Evolutionary conservation across 164 flowering plant species (phyloP), one percentile per base, ranked within the genome.

Genomic region (Cinnamomum chago): DNA sequence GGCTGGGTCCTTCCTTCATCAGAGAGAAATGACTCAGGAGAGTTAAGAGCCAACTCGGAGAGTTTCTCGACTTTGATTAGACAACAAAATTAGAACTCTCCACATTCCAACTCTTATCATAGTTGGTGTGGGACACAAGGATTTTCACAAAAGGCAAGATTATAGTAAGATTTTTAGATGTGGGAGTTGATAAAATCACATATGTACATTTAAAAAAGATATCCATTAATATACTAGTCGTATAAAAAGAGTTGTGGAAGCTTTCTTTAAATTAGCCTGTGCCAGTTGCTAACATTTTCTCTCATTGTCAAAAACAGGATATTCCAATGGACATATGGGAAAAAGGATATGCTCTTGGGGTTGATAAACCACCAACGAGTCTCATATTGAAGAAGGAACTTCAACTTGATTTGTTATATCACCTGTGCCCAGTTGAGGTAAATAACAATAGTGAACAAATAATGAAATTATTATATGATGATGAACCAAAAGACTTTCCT

Each of bases 401-500:
- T 20, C 93, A 85, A 51, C 83, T 89, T n/a, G 80, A 86, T 66
- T 68, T 88, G 78, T 52, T 86, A 10, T 91, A 91, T 62, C 86
- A 87, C 0, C 76, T 81, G 85, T 80, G 90, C 77, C 91, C 98
- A 52, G 84, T n/a, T n/a, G 92, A 91, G 93, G 96, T 89, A 85
- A 76, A 4, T 40, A 17, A 9, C 10, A 40, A 40, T 6, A 40
- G 6, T 40, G 47, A 40, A 40, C 9, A 40, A 40, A 40, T 40
- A 40, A 40, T 40, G 47, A 40, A 9, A 40, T 40, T 40, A 40
- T 40, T 40, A 0, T 40, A 40, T 40, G 11, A 40, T 40, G 47
- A 40, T 7, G 47, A 40, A 40, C 47, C 47, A 40, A 40, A 40
- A 40, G 11, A 40, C 2, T 40, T 40, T 40, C 47, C 47, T 40